Conservation (phyloP, 1,284 basidiomycete species). For the Grifola frondosa region DNA sequence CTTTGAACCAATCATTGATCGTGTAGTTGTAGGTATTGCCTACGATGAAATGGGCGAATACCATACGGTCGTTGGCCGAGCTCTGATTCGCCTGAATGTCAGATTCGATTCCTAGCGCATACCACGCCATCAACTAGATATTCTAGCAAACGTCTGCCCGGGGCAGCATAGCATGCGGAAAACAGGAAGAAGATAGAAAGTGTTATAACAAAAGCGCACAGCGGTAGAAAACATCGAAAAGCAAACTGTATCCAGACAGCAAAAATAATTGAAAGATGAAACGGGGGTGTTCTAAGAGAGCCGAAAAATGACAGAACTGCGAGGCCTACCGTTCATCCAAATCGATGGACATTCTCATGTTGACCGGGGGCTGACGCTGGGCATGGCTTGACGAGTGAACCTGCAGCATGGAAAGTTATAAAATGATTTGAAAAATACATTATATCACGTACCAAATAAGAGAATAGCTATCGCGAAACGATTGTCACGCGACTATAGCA, state of each 20-base stretch:
- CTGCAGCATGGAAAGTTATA: no score
- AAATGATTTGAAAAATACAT: no score
- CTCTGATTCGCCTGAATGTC: background rate
- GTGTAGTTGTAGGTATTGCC: slow-evolving; percentile 43
- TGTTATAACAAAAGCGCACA: background rate
- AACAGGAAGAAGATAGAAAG: background rate
- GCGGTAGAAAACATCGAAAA: background rate
- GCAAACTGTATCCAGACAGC: slow-evolving; percentile 15
- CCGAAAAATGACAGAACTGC: no score
- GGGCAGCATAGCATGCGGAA: slow-evolving; percentile 2
- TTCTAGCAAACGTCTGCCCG: slow-evolving; percentile 6
- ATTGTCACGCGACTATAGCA: no score
- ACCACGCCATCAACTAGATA: slow-evolving; percentile 4
- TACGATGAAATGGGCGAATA: slow-evolving; percentile 38
- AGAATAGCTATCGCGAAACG: no score
- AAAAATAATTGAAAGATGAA: background rate
- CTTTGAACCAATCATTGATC: slow-evolving; percentile 33
- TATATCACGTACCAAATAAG: no score
- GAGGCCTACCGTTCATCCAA: no score
- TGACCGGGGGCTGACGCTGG: no score
- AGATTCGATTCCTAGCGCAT: slow-evolving; percentile 8
- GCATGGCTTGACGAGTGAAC: no score
- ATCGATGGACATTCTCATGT: no score
- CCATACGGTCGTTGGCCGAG: slow-evolving; percentile 5
- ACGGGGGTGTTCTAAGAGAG: background rate